Evolutionary conservation across 1,139 yeast genomes (phyloP).

Genomic region (Pichia sp.): DNA sequence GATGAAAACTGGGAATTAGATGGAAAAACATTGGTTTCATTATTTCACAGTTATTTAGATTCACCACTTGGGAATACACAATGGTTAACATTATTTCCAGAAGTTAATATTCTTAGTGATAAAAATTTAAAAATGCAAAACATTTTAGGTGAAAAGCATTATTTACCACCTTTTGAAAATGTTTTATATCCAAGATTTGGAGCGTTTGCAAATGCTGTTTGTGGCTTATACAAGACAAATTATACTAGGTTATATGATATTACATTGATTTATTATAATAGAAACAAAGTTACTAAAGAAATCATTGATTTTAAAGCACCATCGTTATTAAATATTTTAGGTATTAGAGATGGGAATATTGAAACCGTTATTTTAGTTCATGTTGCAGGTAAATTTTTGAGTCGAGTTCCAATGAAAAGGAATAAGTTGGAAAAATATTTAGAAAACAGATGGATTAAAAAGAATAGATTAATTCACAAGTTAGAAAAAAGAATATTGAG

Average conservation of each 20-base stretch:
- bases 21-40: constrained; percentile 26
- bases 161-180: constrained; percentile 45
- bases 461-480: constrained; percentile 44
- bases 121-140: constrained; percentile 43
- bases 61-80: constrained; percentile 24
- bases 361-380: constrained; percentile 44
- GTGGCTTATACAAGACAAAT: constrained; percentile 36
- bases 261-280: constrained; percentile 40
- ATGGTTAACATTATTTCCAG: constrained; percentile 65
- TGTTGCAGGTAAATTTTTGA: constrained; percentile 40
- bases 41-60: constrained; percentile 19
- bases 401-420: constrained; percentile 46
- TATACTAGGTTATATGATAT: constrained; percentile 47
- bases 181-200: constrained; percentile 64
- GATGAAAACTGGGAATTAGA: constrained; percentile 65
- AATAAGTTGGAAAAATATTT: constrained; percentile 61
- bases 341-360: constrained; percentile 31
- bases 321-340: constrained; percentile 48
- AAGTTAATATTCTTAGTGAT: constrained; percentile 58
- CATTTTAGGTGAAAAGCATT: constrained; percentile 44
- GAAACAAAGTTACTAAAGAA: constrained; percentile 8
- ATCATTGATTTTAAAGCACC: constrained; percentile 35
- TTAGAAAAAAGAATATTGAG: constrained; percentile 30
- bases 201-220: constrained; percentile 42
- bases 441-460: constrained; percentile 63